phyloP scores from a whole-genome alignment of 2,329 filamentous ascomycete genomes.

The Aureobasidium sp. region DNA sequence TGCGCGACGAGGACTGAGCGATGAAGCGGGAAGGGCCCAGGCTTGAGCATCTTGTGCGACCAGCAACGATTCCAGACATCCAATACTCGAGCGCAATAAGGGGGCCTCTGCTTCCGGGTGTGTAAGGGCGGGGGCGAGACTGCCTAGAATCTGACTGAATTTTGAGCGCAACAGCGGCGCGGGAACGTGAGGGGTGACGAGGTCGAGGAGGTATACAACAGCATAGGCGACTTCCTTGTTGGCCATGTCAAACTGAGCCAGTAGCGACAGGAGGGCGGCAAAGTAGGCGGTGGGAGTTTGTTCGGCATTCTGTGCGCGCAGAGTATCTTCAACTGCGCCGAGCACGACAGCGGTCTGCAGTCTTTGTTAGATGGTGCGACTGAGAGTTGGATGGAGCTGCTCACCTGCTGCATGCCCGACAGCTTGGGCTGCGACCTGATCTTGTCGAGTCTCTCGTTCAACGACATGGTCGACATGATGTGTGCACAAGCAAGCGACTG shows the following conservation, averaged over 20 bases:
- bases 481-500: neutral
- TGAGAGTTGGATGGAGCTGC: neutral
- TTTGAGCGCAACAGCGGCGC: slow-evolving; percentile 84
- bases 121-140: slow-evolving; percentile 75
- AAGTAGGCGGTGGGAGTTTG: slow-evolving; percentile 88
- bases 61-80: slow-evolving; percentile 85
- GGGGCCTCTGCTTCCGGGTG: slow-evolving; percentile 77
- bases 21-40: slow-evolving; percentile 77
- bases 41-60: slow-evolving; percentile 77
- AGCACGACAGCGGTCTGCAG: slow-evolving; percentile 73
- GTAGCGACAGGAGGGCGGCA: slow-evolving; percentile 81
- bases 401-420: slow-evolving; percentile 76
- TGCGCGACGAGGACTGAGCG: slow-evolving; percentile 78
- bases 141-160: slow-evolving; percentile 85
- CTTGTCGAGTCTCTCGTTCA: slow-evolving; percentile 92
- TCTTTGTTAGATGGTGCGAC: neutral
- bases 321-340: slow-evolving; percentile 83
- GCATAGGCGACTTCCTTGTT: slow-evolving; percentile 79
- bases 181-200: slow-evolving; percentile 77
- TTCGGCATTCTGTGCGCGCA: slow-evolving; percentile 77
- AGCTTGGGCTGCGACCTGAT: slow-evolving; percentile 87
- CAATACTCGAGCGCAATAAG: slow-evolving; percentile 77
- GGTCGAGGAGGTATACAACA: slow-evolving; percentile 90
- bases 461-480: slow-evolving; percentile 36
- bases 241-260: slow-evolving; percentile 66